These are phyloP conservation scores for Cryomyces minteri DNA, from an alignment of 495 filamentous ascomycete species.

Conservation along the genomic window DNA sequence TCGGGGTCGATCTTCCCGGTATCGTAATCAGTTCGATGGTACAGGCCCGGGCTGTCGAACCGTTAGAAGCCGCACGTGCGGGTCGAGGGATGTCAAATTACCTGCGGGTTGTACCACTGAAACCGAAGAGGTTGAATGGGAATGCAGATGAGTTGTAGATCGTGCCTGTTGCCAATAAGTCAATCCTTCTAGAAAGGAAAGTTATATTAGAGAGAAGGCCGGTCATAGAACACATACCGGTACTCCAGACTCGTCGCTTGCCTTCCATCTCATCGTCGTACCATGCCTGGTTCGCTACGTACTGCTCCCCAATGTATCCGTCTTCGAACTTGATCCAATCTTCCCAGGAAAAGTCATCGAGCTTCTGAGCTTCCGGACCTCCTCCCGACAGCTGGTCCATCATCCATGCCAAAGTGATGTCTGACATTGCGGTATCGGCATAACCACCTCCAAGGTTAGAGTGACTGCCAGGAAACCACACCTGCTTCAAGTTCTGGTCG, in stretches of 20 bases:
- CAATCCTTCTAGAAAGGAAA: constrained; percentile 11
- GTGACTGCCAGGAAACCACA: constrained; percentile 59
- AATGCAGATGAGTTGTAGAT: too few species aligned
- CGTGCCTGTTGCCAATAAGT: too few species aligned
- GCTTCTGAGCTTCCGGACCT: constrained; percentile 2
- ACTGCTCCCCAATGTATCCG: not conserved
- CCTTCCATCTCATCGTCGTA: too few species aligned
- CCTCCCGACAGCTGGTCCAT: constrained; percentile 36
- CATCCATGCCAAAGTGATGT: constrained; percentile 56
- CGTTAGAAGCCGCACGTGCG: too few species aligned
- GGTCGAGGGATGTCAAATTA: too few species aligned
- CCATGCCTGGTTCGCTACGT: not conserved
- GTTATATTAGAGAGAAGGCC: constrained; percentile 41
- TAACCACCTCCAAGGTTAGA: constrained; percentile 46
- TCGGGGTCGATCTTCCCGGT: not conserved
- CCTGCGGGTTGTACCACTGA: too few species aligned
- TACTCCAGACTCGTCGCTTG: too few species aligned
- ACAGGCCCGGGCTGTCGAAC: too few species aligned
- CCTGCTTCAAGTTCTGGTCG: constrained; percentile 39
- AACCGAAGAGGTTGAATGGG: too few species aligned
- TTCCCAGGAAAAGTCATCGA: too few species aligned
- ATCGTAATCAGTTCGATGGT: too few species aligned
- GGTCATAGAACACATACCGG: not conserved
- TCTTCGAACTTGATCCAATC: not conserved
- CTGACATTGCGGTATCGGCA: constrained; percentile 38